Percentiles rank a stretch among this genome's conserved stretches.
Evolutionary conservation across 2,329 filamentous ascomycete genomes (phyloP).

Genomic region (Juglanconis juglandina): DNA sequence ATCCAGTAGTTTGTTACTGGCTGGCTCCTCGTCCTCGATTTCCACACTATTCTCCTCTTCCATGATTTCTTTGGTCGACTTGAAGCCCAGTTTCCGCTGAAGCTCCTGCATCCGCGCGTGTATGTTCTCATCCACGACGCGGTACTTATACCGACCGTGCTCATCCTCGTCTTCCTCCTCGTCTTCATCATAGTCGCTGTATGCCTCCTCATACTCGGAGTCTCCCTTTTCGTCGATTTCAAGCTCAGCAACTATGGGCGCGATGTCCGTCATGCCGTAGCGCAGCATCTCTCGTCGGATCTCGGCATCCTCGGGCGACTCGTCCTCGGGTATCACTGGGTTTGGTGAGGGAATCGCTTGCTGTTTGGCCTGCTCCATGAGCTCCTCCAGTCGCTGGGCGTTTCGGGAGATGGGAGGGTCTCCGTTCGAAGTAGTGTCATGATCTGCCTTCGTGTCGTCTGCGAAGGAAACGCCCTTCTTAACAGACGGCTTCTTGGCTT

Average conservation of each 20-base stretch:
- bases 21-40: slow-evolving; percentile 25
- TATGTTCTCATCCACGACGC: slow-evolving; percentile 70
- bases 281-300: slow-evolving; percentile 84
- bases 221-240: slow-evolving; percentile 63
- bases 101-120: slow-evolving; percentile 80
- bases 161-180: slow-evolving; percentile 58
- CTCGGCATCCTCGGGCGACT: slow-evolving; percentile 75
- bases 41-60: slow-evolving; percentile 34
- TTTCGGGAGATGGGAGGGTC: slow-evolving; percentile 34
- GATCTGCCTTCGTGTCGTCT: slow-evolving; percentile 53
- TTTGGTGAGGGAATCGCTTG: slow-evolving; percentile 47
- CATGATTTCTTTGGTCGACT: slow-evolving; percentile 37
- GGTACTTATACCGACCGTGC: slow-evolving; percentile 68
- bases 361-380: slow-evolving; percentile 55
- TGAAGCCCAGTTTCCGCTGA: slow-evolving; percentile 69
- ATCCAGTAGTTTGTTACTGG: slow-evolving; percentile 23
- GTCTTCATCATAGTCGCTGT: slow-evolving; percentile 45
- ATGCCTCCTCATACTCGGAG: slow-evolving; percentile 13
- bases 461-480: slow-evolving; percentile 64
- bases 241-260: slow-evolving; percentile 87
- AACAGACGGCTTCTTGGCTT: slow-evolving; percentile 11
- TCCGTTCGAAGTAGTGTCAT: slow-evolving; percentile 20
- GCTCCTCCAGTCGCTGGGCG: slow-evolving; percentile 49
- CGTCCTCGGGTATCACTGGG: slow-evolving; percentile 65
- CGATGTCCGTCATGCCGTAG: slow-evolving; percentile 85